phyloP scores from a whole-genome alignment of 257 asterid genomes.

The Solanum sejunctum region DNA sequence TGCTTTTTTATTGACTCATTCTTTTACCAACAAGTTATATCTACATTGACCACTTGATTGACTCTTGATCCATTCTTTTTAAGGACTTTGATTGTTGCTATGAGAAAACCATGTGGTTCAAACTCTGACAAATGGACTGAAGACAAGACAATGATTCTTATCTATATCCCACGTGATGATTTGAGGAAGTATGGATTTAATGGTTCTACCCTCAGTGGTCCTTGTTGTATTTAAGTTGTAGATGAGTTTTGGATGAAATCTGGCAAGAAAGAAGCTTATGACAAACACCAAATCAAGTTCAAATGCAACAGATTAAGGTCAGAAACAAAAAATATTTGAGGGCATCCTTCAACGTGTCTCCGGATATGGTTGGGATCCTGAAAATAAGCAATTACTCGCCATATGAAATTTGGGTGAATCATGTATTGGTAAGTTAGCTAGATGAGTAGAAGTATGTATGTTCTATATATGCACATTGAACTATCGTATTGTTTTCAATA shows the following conservation, averaged over 20 bases:
- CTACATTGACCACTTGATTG: conserved; percentile 5
- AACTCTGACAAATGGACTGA: not conserved
- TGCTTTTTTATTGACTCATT: conserved; percentile 4
- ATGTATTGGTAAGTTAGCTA: not conserved
- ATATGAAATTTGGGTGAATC: not conserved
- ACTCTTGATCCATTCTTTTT: conserved; percentile 12
- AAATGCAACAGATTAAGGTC: not conserved
- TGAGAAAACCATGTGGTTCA: not conserved
- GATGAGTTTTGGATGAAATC: not conserved
- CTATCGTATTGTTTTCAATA: not conserved
- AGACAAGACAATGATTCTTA: not conserved
- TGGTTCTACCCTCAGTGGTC: not conserved
- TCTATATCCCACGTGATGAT: not conserved
- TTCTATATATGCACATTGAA: not conserved
- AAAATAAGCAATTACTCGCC: not conserved
- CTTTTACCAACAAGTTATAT: conserved; percentile 3
- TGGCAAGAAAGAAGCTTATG: not conserved
- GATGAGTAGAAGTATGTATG: not conserved
- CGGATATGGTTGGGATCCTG: not conserved
- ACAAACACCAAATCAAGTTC: not conserved
- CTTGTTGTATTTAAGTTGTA: not conserved
- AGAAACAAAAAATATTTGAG: not conserved
- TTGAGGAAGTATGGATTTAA: not conserved
- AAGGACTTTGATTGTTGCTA: not conserved
- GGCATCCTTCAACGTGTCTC: not conserved